Conservation (phyloP, 2,329 filamentous ascomycete species). For the Aspergillus sp. region DNA sequence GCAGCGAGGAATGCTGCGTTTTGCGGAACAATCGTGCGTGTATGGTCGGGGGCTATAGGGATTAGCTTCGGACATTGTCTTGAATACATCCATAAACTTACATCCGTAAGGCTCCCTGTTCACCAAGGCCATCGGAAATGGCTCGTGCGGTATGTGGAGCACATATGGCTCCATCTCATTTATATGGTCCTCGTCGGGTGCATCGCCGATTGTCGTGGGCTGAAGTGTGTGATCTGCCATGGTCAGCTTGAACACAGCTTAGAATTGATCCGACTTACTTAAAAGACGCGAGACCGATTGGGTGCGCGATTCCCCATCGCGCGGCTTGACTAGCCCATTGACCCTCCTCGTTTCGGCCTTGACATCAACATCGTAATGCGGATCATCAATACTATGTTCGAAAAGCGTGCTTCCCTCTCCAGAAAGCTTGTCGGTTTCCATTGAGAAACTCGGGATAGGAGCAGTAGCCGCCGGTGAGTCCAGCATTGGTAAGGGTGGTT, state of each 20-base stretch:
- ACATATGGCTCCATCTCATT: slow-evolving; percentile 71
- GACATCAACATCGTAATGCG: slow-evolving; percentile 68
- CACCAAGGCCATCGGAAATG: slow-evolving; percentile 73
- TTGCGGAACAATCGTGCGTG: slow-evolving; percentile 68
- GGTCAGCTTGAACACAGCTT: neutral
- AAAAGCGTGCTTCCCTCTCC: slow-evolving; percentile 43
- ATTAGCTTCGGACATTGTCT: neutral
- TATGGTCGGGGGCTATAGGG: slow-evolving; percentile 58
- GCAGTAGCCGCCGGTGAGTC: slow-evolving; percentile 52
- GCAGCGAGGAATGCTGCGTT: slow-evolving; percentile 76
- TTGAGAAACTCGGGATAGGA: slow-evolving; percentile 29
- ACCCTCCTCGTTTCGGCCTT: slow-evolving; percentile 65
- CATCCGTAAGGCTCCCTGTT: slow-evolving; percentile 69
- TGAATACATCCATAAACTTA: slow-evolving; percentile 22
- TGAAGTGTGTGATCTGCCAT: slow-evolving; percentile 59
- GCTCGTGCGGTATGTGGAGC: slow-evolving; percentile 55
- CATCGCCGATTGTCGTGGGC: slow-evolving; percentile 54
- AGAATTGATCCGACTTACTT: slow-evolving; percentile 42
- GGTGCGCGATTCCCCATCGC: slow-evolving; percentile 57
- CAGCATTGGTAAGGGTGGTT: slow-evolving; percentile 63
- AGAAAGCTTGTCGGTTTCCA: slow-evolving; percentile 6
- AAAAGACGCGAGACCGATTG: slow-evolving; percentile 68
- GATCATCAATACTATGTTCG: slow-evolving; percentile 62
- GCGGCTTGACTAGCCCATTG: slow-evolving; percentile 60
- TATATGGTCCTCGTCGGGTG: slow-evolving; percentile 57